These are phyloP conservation scores for Prillingera fragicola DNA, from an alignment of 1,284 basidiomycete species.

Conservation along the genomic window DNA sequence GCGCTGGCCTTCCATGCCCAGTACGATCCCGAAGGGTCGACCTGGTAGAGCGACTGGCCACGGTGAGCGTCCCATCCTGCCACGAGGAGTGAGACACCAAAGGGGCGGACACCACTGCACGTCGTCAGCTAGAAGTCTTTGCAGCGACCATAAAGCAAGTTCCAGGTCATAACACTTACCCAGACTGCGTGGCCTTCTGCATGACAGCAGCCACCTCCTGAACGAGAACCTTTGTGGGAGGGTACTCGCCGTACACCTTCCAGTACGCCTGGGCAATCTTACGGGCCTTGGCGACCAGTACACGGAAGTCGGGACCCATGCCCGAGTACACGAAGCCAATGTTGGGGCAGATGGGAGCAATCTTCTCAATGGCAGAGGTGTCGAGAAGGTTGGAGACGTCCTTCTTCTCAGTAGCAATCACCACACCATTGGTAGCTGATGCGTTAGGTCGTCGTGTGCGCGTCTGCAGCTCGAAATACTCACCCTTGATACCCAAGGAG, in stretches of 20 bases:
- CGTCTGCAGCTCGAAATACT: constrained; percentile 11
- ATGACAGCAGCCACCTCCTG: constrained; percentile 97
- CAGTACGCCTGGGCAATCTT: constrained; percentile 98
- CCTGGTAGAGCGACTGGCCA: constrained; percentile 92
- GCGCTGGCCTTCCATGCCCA: constrained; percentile 99
- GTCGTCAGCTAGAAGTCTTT: constrained; percentile 10
- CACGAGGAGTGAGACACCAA: constrained; percentile 92
- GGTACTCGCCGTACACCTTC: constrained; percentile 99
- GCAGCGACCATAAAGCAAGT: neutral
- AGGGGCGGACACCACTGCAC: constrained; percentile 89
- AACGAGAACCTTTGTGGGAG: constrained; percentile 92
- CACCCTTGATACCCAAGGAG: constrained; percentile 96
- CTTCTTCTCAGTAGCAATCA: constrained; percentile 99
- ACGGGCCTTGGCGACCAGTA: constrained; percentile 86
- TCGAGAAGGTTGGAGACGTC: constrained; percentile 95
- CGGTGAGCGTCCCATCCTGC: constrained; percentile 91
- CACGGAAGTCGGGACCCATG: constrained; percentile 98
- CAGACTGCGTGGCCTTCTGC: constrained; percentile 98
- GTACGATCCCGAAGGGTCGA: constrained; percentile 96
- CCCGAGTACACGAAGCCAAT: constrained; percentile 99
- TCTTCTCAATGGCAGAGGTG: constrained; percentile 95
- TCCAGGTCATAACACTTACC: constrained; percentile 59
- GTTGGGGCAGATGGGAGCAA: constrained; percentile 93
- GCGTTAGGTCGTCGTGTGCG: neutral
- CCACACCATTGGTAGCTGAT: constrained; percentile 93